A percentile compares a stretch with the other conserved stretches of the same genome.
These are phyloP conservation scores for Sordariomycetes sp. DNA, from an alignment of 2,329 filamentous ascomycete genomes.

Conservation along the genomic window DNA sequence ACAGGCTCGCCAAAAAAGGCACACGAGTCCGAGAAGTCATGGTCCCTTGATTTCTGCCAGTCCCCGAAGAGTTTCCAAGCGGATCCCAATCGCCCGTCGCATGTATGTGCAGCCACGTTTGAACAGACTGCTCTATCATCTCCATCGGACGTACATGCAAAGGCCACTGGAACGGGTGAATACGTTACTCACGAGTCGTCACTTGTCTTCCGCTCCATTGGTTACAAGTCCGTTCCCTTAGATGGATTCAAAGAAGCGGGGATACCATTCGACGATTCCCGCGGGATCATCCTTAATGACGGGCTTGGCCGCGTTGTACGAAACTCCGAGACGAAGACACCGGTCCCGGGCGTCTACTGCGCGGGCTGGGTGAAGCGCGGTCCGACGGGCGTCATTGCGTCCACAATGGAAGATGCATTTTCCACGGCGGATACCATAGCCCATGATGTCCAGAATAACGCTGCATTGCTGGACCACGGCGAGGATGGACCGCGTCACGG, in stretches of 20 bases:
- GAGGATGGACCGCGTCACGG: slow-evolving; percentile 26
- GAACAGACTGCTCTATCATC: slow-evolving; percentile 43
- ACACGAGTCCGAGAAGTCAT: slow-evolving; percentile 46
- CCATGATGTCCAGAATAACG: slow-evolving; percentile 52
- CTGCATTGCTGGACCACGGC: slow-evolving; percentile 20
- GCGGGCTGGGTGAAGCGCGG: slow-evolving; percentile 95
- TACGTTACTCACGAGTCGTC: slow-evolving; percentile 45
- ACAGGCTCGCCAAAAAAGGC: slow-evolving; percentile 33
- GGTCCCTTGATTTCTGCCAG: slow-evolving; percentile 79
- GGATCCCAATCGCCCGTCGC: slow-evolving; percentile 24
- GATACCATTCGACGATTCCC: slow-evolving; percentile 62
- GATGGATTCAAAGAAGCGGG: slow-evolving; percentile 60
- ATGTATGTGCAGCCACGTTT: slow-evolving; percentile 56
- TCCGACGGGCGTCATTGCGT: slow-evolving; percentile 89
- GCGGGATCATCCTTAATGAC: slow-evolving; percentile 75
- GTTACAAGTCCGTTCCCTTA: slow-evolving; percentile 73
- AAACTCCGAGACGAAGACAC: slow-evolving; percentile 22
- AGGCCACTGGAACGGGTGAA: slow-evolving; percentile 33
- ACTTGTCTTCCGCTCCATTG: slow-evolving; percentile 84
- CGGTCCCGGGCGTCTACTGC: slow-evolving; percentile 65
- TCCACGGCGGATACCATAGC: slow-evolving; percentile 72
- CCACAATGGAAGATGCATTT: slow-evolving; percentile 92
- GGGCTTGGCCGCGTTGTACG: slow-evolving; percentile 54
- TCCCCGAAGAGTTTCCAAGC: slow-evolving; percentile 58
- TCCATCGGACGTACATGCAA: slow-evolving; percentile 36